phyloP scores from a whole-genome alignment of 805 yeast species.

The Candida palmyrensis region DNA sequence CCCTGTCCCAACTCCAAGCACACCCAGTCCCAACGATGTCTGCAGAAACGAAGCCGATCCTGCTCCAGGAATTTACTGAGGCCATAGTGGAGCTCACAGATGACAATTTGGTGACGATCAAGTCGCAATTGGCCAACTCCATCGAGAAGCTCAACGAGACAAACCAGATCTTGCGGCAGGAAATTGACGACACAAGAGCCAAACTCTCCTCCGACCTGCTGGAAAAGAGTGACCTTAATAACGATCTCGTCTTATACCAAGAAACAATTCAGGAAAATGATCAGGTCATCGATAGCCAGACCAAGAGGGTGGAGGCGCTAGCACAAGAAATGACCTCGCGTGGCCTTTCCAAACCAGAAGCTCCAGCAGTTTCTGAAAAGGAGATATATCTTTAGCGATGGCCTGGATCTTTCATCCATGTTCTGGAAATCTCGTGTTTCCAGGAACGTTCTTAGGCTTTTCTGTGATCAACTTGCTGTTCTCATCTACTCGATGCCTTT shows the following conservation, averaged over 20 bases:
- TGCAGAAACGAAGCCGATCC: conserved; percentile 18
- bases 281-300: conserved; percentile 48
- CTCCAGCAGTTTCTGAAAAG: not conserved
- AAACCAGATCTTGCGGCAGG: conserved; percentile 41
- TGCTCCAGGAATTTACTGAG: conserved; percentile 38
- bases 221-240: conserved; percentile 19
- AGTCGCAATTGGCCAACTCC: conserved; percentile 29
- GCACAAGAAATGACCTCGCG: conserved; percentile 45
- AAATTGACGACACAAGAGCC: conserved; percentile 21
- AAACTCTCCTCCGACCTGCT: conserved; percentile 8
- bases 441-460: too few relatives aligned
- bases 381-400: conserved; percentile 3
- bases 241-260: conserved; percentile 46
- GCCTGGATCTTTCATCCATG: conserved; percentile 5
- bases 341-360: conserved; percentile 13
- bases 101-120: conserved; percentile 17
- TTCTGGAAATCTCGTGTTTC: too few relatives aligned
- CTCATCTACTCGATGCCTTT: too few relatives aligned
- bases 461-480: too few relatives aligned
- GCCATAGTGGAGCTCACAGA: conserved; percentile 53
- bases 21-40: too few relatives aligned
- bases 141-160: conserved; percentile 46
- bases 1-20: too few relatives aligned
- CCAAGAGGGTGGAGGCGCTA: conserved; percentile 39
- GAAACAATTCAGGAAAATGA: conserved; percentile 57